Evolutionary conservation across 345 rosid species (phyloP).

Genomic region (Gossypium thurberi): DNA sequence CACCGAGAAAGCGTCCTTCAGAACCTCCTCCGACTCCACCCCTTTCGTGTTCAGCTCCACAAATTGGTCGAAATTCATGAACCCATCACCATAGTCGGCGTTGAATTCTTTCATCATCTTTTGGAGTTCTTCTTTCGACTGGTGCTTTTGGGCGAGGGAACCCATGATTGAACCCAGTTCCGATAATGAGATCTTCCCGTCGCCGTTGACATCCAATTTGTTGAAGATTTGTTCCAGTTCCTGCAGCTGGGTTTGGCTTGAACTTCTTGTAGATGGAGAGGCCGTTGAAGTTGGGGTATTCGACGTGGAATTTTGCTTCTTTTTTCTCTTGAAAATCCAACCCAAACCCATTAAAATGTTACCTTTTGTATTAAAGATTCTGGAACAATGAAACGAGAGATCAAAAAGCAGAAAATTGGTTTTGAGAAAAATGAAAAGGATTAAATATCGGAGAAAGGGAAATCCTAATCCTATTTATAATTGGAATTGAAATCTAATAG

Average conservation of each 20-base stretch:
- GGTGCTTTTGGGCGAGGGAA: slow-evolving; percentile 56
- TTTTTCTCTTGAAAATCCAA: slow-evolving; percentile 35
- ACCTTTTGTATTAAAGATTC: not conserved
- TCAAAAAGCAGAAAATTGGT: not conserved
- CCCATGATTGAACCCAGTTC: slow-evolving; percentile 73
- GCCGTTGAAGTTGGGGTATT: not conserved
- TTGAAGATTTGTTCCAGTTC: slow-evolving; percentile 64
- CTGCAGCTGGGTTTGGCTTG: slow-evolving; percentile 26
- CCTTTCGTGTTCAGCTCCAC: slow-evolving; percentile 71
- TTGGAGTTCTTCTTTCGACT: slow-evolving; percentile 45
- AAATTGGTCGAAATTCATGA: slow-evolving; percentile 59
- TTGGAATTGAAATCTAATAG: not conserved
- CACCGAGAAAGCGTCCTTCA: slow-evolving; percentile 69
- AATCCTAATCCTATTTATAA: not conserved
- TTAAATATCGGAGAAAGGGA: not conserved
- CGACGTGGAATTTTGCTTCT: slow-evolving; percentile 12
- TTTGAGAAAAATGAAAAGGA: not conserved
- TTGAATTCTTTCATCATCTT: slow-evolving; percentile 51
- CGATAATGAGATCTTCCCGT: slow-evolving; percentile 82
- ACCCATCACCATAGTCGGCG: slow-evolving; percentile 56
- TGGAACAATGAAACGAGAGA: not conserved
- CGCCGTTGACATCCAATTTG: slow-evolving; percentile 74
- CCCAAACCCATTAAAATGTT: slow-evolving; percentile 26
- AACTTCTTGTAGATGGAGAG: slow-evolving; percentile 10
- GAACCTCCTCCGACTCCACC: slow-evolving; percentile 48